A percentile compares a stretch with the other conserved stretches of the same genome.
These are phyloP conservation scores for Claviceps maximensis DNA, from an alignment of 2,329 filamentous ascomycete species.

Conservation along the genomic window DNA sequence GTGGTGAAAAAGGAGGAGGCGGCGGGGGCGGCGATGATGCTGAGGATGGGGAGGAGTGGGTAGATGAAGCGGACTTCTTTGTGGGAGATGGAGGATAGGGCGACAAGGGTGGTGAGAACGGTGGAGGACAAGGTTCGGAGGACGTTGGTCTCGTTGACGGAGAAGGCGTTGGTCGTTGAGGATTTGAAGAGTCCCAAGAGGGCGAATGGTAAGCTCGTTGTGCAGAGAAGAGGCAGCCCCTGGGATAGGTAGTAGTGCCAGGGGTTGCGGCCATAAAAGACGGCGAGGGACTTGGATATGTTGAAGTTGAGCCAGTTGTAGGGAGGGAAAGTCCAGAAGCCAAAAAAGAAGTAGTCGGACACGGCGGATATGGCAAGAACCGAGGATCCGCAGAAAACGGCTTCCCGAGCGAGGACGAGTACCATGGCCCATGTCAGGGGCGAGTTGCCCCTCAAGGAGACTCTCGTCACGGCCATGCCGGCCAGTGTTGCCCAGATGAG, in stretches of 20 bases:
- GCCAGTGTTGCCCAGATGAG: constrained; percentile 69
- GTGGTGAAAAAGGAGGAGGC: constrained; percentile 51
- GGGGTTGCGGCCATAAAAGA: constrained; percentile 85
- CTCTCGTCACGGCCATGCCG: constrained; percentile 29
- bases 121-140: constrained; percentile 38
- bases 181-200: constrained; percentile 48
- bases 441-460: constrained; percentile 22
- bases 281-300: constrained; percentile 69
- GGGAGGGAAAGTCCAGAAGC: constrained; percentile 76
- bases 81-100: constrained; percentile 71
- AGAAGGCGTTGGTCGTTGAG: constrained; percentile 13
- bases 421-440: constrained; percentile 31
- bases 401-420: constrained; percentile 47
- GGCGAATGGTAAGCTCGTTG: constrained; percentile 68
- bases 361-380: constrained; percentile 50
- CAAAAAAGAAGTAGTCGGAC: constrained; percentile 70
- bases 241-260: constrained; percentile 91
- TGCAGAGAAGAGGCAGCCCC: constrained; percentile 76
- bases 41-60: constrained; percentile 75
- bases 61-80: constrained; percentile 98
- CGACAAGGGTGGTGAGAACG: constrained; percentile 43
- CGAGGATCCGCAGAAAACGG: constrained; percentile 45
- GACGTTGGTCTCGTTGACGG: constrained; percentile 20
- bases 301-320: constrained; percentile 86
- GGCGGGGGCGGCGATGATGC: constrained; percentile 61